Evolutionary conservation across 2,329 filamentous ascomycete species (phyloP), one percentile per base, ranked within the genome.

Genomic region (Paecilomyces fulvus): DNA sequence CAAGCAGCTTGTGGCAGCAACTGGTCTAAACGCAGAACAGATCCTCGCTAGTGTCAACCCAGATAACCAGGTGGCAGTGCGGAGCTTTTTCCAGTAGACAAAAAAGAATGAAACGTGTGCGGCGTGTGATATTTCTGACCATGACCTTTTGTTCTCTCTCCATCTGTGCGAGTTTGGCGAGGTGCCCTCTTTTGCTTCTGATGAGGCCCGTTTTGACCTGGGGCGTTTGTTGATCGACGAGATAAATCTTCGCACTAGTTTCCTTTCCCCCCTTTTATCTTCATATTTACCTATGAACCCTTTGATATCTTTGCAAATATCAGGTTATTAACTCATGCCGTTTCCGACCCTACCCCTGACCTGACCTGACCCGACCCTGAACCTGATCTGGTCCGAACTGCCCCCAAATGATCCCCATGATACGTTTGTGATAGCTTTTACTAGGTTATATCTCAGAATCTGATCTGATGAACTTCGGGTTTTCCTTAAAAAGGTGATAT

Each of bases 11-110:
- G 82, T 96, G 46, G 81, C 85, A 59, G 82, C 83, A 30, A 86
- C 90, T 4, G 85, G 84, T 54, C 78, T 94, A 51, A 88, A 96
- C 66, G 85, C 89, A 1, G 84, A 85, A 59, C 86, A 88, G 62
- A 78, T 95, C 53, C 79, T 96, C 55, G 83, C 85, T 58, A 85
- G 85, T 56, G 84, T 97, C 67, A 83, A 85, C 11, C 85, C 86
- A 1, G 89, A 95, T 64, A 87, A 89, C 59, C 92, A 96, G 74
- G 83, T 86, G 67, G 86, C 83, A 10, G 89, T 95, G 58, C 85
- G 87, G 72, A 83, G 83, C 61, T 90, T 87, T 77, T 95, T 96
- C 76, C 80, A 82, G 67, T 90, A 82, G 61, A 30, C n/a, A 17
- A 43, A 43, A 17, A 43, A 43, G n/a, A 43, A 37, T 12, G 37